Evolutionary conservation across 2,329 filamentous ascomycete species (phyloP), one percentile per base, ranked within the genome.

Genomic region (Alternaria tenuissima): DNA sequence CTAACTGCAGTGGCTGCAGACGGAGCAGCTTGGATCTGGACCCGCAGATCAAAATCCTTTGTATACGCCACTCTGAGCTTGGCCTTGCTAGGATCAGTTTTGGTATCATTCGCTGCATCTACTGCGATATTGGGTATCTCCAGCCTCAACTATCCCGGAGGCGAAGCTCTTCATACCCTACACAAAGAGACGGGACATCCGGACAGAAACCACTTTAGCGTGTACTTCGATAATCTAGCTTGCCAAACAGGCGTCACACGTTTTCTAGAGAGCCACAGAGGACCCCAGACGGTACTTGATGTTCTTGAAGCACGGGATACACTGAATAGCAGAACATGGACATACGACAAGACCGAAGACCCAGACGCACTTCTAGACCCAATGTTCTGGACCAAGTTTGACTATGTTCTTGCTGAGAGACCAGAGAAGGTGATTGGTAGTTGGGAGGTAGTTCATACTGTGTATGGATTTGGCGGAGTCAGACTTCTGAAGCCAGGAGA

Each of bases 111-210:
- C 61, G 79, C 82, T 5, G 81, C 86, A 36, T 92, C 90, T 57
- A 82, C 84, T 3, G 85, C 80, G 32, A 87, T 96, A 80, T 87
- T 97, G 2, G 84, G 90, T 28, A 81, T 96, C 61, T 97, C 93
- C 0, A 90, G 91, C 14, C 87, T 96, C 58, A 99, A 97, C 80
- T 99, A 99, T 74, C 95, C 95, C 1, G 95, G 95, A 48, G 95
- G 92, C 22, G 87, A 91, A 60, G 95, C 94, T 2, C 83, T 98
- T 9, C 70, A 72, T 24, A 67, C 72, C 11, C 76, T 85, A 1
- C 81, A 84, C 60, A 59, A 66, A 24, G 42, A 70, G 8, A 63
- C 71, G 12, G 20, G 63, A 1, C 64, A 66, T 36, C 61, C 63
- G 5, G 16, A 43, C 7, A 58, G 59, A n/a, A 44, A 52, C 7